phyloP scores from a whole-genome alignment of 805 yeast genomes.

The Metschnikowia chrysomelidarum region DNA sequence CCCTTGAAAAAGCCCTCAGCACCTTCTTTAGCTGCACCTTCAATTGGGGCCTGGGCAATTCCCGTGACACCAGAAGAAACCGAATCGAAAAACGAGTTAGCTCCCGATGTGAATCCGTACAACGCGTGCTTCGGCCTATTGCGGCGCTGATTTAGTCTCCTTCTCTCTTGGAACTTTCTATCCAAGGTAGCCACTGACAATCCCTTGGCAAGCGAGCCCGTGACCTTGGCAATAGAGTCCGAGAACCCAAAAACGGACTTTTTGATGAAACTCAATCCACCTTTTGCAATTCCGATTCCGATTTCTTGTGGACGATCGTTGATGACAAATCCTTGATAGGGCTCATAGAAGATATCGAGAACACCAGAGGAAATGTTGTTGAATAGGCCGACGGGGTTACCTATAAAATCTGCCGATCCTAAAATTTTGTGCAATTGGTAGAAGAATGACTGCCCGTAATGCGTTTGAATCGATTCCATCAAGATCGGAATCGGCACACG shows the following conservation, averaged over 20 bases:
- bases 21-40: constrained; percentile 88
- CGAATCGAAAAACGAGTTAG: constrained; percentile 84
- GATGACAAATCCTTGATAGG: constrained; percentile 92
- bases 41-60: constrained; percentile 83
- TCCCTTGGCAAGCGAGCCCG: constrained; percentile 95
- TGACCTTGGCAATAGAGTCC: constrained; percentile 87
- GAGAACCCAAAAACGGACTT: constrained; percentile 94
- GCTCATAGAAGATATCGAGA: constrained; percentile 94
- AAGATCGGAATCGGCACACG: constrained; percentile 80
- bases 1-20: constrained; percentile 92
- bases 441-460: constrained; percentile 88
- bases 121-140: constrained; percentile 83
- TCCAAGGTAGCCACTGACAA: constrained; percentile 89
- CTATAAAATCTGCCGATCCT: constrained; percentile 95
- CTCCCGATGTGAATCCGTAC: constrained; percentile 81
- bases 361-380: constrained; percentile 93
- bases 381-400: constrained; percentile 96
- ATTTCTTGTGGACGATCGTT: constrained; percentile 95
- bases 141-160: constrained; percentile 70
- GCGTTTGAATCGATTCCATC: constrained; percentile 68
- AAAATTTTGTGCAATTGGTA: constrained; percentile 89
- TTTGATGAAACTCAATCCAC: constrained; percentile 89
- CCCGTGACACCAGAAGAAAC: constrained; percentile 87
- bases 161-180: constrained; percentile 73
- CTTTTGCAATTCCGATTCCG: constrained; percentile 94